phyloP scores from a whole-genome alignment of 805 yeast genomes.

The Nakazawaea anatomiae region DNA sequence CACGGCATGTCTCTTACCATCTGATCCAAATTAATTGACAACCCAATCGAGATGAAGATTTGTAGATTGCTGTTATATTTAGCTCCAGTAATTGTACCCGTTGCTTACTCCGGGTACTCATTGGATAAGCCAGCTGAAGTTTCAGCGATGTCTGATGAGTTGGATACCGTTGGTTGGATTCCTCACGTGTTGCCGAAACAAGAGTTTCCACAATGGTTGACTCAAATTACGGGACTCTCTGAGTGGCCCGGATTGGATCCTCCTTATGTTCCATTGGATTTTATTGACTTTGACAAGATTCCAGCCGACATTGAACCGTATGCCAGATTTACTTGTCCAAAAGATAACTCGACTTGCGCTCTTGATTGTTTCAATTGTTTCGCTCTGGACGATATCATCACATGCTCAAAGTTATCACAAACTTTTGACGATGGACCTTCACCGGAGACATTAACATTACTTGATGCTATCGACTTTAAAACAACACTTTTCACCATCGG shows the following conservation, averaged over 20 bases:
- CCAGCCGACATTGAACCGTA: constrained; percentile 41
- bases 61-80: neutral
- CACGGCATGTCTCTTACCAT: no score
- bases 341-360: constrained; percentile 56
- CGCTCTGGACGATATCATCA: constrained; percentile 63
- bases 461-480: constrained; percentile 42
- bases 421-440: constrained; percentile 96
- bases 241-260: constrained; percentile 87
- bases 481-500: constrained; percentile 86
- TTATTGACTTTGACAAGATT: constrained; percentile 49
- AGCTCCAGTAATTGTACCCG: neutral
- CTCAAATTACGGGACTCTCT: constrained; percentile 61
- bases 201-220: constrained; percentile 69
- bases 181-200: neutral
- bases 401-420: constrained; percentile 73
- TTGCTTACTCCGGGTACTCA: neutral
- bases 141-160: neutral
- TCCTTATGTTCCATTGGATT: constrained; percentile 78
- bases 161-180: neutral
- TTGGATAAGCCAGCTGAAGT: neutral
- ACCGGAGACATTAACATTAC: constrained; percentile 54
- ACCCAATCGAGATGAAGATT: neutral
- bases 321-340: constrained; percentile 52
- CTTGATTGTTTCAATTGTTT: constrained; percentile 83
- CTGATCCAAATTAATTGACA: no score